These are phyloP conservation scores for Stephanocyclus meneghinianus DNA, from an alignment of 352 stramenopile species.

Conservation along the genomic window DNA sequence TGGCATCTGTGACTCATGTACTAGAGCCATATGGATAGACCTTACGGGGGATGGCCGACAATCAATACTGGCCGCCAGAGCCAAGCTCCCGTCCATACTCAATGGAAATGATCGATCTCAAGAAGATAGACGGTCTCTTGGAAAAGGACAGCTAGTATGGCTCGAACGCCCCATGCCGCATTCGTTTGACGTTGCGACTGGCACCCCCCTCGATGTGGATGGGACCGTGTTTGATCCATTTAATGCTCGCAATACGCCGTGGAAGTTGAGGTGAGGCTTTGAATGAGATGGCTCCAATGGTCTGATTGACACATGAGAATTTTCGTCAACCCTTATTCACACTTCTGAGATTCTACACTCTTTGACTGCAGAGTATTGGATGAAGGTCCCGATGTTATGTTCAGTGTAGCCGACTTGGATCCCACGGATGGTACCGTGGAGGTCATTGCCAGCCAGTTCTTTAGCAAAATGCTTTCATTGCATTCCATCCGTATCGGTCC, in stretches of 20 bases:
- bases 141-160: conserved; percentile 79
- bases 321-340: not conserved
- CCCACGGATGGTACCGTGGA: conserved; percentile 80
- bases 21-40: conserved; percentile 81
- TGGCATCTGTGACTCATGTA: conserved; percentile 26
- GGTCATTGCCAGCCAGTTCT: conserved; percentile 85
- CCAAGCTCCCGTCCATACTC: conserved; percentile 68
- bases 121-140: conserved; percentile 12
- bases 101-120: conserved; percentile 13
- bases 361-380: conserved; percentile 66
- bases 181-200: conserved; percentile 58
- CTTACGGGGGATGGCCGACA: conserved; percentile 80
- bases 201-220: conserved; percentile 71
- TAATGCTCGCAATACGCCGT: conserved; percentile 65
- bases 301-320: not conserved
- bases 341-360: not conserved
- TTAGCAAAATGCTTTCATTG: conserved; percentile 76
- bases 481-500: conserved; percentile 73
- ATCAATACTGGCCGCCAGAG: conserved; percentile 82
- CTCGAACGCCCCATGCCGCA: conserved; percentile 79
- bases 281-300: not conserved
- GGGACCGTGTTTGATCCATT: conserved; percentile 79
- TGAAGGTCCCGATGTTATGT: conserved; percentile 86
- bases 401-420: conserved; percentile 83
- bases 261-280: conserved; percentile 62